Conservation (phyloP, 1,284 basidiomycete species). For the Ustilago lituana region DNA sequence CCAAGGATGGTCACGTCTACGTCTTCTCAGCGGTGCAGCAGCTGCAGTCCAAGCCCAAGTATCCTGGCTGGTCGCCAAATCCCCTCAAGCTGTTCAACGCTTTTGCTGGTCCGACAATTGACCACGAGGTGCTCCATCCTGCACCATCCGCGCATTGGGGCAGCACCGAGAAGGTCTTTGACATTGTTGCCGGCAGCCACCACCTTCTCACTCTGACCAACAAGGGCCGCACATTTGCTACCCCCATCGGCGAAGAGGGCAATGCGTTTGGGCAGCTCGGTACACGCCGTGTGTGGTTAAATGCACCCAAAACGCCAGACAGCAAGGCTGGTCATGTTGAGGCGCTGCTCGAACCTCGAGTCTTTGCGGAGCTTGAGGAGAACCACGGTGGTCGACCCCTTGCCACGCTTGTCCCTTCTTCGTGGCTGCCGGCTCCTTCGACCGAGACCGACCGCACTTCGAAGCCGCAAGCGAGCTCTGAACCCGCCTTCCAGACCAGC, state of each 20-base stretch:
- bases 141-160: conserved; percentile 34
- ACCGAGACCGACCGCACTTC: conserved; percentile 23
- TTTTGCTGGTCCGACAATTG: conserved; percentile 41
- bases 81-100: conserved; percentile 52
- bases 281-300: conserved; percentile 47
- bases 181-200: conserved; percentile 72
- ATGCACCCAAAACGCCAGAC: conserved; percentile 72
- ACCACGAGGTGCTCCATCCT: conserved; percentile 47
- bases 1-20: conserved; percentile 61
- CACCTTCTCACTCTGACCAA: conserved; percentile 88
- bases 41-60: conserved; percentile 37
- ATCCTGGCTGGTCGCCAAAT: conserved; percentile 45
- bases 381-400: conserved; percentile 66
- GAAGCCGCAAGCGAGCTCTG: conserved; percentile 17
- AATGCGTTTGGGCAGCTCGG: conserved; percentile 89
- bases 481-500: conserved; percentile 40
- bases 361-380: conserved; percentile 57
- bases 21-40: conserved; percentile 55
- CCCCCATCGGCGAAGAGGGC: conserved; percentile 79
- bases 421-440: conserved; percentile 65
- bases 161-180: conserved; percentile 50
- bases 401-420: conserved; percentile 57
- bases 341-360: conserved; percentile 50
- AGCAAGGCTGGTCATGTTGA: conserved; percentile 69
- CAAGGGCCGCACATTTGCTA: conserved; percentile 80